Conservation (phyloP, 805 yeast genomes). For the Soucietia sequanensis region DNA sequence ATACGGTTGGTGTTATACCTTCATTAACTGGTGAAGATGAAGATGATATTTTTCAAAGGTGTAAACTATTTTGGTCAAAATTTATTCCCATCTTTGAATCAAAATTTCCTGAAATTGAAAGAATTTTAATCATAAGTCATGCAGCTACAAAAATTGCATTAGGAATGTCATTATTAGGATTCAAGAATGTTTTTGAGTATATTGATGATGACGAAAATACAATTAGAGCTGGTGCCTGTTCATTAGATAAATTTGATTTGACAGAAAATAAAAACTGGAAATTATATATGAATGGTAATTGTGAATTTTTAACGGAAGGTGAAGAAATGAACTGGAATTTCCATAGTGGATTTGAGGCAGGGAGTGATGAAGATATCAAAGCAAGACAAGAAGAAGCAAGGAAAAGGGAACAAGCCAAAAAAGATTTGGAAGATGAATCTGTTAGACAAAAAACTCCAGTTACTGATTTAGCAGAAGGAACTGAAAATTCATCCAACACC, state of each 20-base stretch:
- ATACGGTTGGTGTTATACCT: constrained; percentile 62
- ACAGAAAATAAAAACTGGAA: constrained; percentile 48
- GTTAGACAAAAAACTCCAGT: constrained; percentile 25
- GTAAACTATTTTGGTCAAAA: constrained; percentile 49
- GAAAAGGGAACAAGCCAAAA: constrained; percentile 6
- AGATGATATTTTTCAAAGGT: constrained; percentile 64
- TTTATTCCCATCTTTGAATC: constrained; percentile 60
- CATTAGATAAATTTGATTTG: constrained; percentile 60
- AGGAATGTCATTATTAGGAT: constrained; percentile 71
- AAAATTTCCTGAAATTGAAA: constrained; percentile 57
- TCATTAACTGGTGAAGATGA: constrained; percentile 71
- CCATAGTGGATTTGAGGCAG: constrained; percentile 75
- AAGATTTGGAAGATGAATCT: constrained; percentile 18
- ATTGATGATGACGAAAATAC: constrained; percentile 41
- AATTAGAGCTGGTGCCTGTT: constrained; percentile 78
- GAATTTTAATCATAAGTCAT: constrained; percentile 78
- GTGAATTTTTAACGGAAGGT: constrained; percentile 68
- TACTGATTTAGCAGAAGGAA: constrained; percentile 14
- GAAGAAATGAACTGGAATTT: constrained; percentile 96
- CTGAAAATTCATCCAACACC: constrained; percentile 11
- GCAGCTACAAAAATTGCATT: constrained; percentile 91
- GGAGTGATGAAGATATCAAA: constrained; percentile 81
- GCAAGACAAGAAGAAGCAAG: constrained; percentile 36
- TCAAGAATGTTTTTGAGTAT: constrained; percentile 48
- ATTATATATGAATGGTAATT: constrained; percentile 66